Conservation (phyloP, 1,284 basidiomycete genomes). For the Omphalotus olearius region DNA sequence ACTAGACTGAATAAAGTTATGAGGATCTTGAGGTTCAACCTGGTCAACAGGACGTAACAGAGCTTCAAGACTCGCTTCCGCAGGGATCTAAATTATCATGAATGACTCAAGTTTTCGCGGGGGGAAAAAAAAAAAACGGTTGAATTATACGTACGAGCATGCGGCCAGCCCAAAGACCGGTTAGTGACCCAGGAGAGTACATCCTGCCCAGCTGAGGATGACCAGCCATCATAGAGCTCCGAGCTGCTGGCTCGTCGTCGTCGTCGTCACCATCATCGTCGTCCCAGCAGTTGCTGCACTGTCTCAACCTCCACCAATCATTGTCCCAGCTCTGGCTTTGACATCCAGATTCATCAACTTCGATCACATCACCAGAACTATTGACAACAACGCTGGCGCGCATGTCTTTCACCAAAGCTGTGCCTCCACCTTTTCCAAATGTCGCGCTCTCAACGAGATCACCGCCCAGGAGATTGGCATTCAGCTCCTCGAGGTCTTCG, state of each 20-base stretch:
- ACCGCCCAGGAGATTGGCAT: slow-evolving; percentile 30
- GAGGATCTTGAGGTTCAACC: neutral
- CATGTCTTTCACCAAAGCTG: slow-evolving; percentile 1
- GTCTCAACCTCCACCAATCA: slow-evolving; percentile 52
- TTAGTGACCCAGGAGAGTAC: slow-evolving; percentile 23
- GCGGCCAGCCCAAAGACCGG: slow-evolving; percentile 57
- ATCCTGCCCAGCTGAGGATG: slow-evolving; percentile 11
- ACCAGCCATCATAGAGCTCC: slow-evolving; percentile 7
- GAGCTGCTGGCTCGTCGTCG: neutral
- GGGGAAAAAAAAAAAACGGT: neutral
- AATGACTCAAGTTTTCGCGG: neutral
- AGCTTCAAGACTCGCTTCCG: slow-evolving; percentile 12
- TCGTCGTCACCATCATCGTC: neutral
- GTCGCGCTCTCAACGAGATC: slow-evolving; percentile 11
- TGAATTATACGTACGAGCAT: slow-evolving; percentile 41
- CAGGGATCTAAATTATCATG: slow-evolving; percentile 18
- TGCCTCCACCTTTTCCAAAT: slow-evolving; percentile 11
- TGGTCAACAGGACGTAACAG: slow-evolving; percentile 5
- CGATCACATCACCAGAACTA: neutral
- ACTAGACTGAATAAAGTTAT: neutral
- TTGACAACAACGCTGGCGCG: neutral
- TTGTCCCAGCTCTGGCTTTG: slow-evolving; percentile 48
- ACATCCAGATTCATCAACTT: slow-evolving; percentile 25
- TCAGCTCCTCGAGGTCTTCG: slow-evolving; percentile 59
- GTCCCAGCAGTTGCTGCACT: slow-evolving; percentile 38